Evolutionary conservation across 768 basidiomycete species (phyloP).

Genomic region (Mycena latifolia): DNA sequence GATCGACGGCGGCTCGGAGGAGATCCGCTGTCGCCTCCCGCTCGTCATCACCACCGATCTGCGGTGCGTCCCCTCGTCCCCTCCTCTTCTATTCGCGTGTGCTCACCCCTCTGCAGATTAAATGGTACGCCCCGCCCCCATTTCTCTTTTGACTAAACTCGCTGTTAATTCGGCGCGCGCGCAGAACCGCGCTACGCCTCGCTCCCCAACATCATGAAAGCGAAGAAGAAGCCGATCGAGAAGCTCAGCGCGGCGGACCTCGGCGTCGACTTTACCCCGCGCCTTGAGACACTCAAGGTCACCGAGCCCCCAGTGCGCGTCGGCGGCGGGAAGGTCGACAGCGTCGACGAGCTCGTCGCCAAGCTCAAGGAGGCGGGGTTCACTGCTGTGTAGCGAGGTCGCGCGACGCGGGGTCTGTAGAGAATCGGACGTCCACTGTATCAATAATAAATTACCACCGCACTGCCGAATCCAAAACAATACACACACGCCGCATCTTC

Average conservation of each 20-base stretch:
- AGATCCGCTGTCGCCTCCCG: slow-evolving; percentile 83
- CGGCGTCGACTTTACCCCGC: slow-evolving; percentile 85
- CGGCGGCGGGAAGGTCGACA: slow-evolving; percentile 93
- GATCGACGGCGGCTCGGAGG: slow-evolving; percentile 95
- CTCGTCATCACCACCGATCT: slow-evolving; percentile 94
- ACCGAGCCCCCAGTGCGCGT: slow-evolving; percentile 90
- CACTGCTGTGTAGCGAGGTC: slow-evolving; percentile 47
- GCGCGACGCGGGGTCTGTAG: too few relatives aligned
- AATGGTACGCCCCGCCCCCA: slow-evolving; percentile 65
- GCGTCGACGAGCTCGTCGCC: slow-evolving; percentile 88
- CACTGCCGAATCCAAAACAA: too few relatives aligned
- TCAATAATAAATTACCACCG: slow-evolving; percentile 2
- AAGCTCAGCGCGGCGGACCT: slow-evolving; percentile 85
- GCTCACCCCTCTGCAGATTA: slow-evolving; percentile 56
- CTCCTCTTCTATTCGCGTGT: slow-evolving; percentile 11
- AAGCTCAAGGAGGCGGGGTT: slow-evolving; percentile 92
- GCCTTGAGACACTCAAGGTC: slow-evolving; percentile 89
- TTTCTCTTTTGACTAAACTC: slow-evolving; percentile 2
- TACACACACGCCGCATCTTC: too few relatives aligned
- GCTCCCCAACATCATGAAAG: slow-evolving; percentile 98
- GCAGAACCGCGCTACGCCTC: slow-evolving; percentile 97
- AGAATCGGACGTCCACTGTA: neutral
- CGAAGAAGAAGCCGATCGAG: slow-evolving; percentile 98
- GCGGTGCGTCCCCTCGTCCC: slow-evolving; percentile 65
- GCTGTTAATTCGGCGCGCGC: slow-evolving; percentile 1